These are phyloP conservation scores for Pontederia paniculata DNA, from an alignment of 176 grass and related monocot genomes.

Conservation along the genomic window DNA sequence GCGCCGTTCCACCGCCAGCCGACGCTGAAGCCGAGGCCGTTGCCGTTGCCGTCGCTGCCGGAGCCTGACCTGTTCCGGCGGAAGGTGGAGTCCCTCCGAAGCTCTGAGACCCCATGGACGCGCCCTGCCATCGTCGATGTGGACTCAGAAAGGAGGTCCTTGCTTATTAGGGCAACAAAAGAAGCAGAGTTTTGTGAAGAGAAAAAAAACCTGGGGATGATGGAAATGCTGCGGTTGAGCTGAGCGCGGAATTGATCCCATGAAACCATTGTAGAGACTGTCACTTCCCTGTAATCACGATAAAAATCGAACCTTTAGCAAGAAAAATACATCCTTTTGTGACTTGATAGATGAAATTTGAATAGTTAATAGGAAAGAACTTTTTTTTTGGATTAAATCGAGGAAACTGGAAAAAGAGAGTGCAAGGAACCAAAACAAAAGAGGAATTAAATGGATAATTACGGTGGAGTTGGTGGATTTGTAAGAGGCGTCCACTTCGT, in stretches of 20 bases:
- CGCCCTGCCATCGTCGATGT: constrained; percentile 26
- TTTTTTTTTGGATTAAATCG: neutral
- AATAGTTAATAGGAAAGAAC: no score
- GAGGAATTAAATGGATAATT: neutral
- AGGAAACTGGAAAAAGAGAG: neutral
- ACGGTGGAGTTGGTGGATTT: constrained; percentile 67
- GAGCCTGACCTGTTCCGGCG: constrained; percentile 16
- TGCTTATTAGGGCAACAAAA: neutral
- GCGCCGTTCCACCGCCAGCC: constrained; percentile 7
- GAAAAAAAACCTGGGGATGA: constrained; percentile 6
- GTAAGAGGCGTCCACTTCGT: constrained; percentile 58
- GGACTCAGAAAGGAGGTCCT: neutral
- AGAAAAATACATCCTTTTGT: neutral
- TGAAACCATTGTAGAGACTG: constrained; percentile 34
- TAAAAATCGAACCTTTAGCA: neutral
- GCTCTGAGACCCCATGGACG: constrained; percentile 49
- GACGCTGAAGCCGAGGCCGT: constrained; percentile 16
- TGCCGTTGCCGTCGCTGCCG: neutral
- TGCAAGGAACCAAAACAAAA: neutral
- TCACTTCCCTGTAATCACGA: constrained; percentile 22
- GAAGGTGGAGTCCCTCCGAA: constrained; percentile 34
- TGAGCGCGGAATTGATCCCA: neutral
- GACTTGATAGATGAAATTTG: neutral
- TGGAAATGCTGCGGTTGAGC: constrained; percentile 1
- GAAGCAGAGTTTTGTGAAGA: neutral